A percentile compares a stretch with the other conserved stretches of the same genome.
Conservation (phyloP, 2,329 filamentous ascomycete species). For the Nothopassalora personata region DNA sequence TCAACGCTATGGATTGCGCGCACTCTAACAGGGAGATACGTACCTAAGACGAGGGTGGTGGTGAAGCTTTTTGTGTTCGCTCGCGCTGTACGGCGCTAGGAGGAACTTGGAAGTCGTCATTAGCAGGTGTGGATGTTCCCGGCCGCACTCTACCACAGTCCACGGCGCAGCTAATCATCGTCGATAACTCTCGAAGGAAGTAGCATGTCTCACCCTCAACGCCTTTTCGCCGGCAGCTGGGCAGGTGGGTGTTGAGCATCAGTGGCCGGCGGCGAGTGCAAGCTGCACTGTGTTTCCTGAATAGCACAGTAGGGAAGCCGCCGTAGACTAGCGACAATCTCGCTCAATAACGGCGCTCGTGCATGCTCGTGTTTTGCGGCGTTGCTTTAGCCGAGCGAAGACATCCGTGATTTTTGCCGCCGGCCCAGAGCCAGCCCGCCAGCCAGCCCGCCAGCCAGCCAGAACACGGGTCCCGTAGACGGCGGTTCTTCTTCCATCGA, state of each 20-base stretch:
- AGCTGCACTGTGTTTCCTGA: background rate
- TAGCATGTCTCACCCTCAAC: conserved; percentile 19
- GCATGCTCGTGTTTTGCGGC: background rate
- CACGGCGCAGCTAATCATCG: conserved; percentile 16
- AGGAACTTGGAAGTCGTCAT: conserved; percentile 27
- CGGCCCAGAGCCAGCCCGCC: conserved; percentile 12
- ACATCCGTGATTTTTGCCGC: conserved; percentile 13
- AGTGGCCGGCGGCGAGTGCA: background rate
- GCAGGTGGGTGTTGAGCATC: background rate
- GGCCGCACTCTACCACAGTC: conserved; percentile 18
- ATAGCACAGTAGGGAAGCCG: background rate
- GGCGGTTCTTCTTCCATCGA: background rate
- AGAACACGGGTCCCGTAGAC: background rate
- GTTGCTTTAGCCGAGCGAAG: background rate
- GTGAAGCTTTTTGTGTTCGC: conserved; percentile 21
- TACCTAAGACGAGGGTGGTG: conserved; percentile 17
- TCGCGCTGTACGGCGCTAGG: conserved; percentile 10
- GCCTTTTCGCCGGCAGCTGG: conserved; percentile 5
- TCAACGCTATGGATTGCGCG: conserved; percentile 9
- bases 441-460: background rate
- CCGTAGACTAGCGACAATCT: background rate
- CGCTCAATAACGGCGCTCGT: background rate
- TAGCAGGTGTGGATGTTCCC: conserved; percentile 16
- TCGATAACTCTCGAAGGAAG: conserved; percentile 18
- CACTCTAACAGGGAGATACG: conserved; percentile 14